A percentile compares a stretch with the other conserved stretches of the same genome.
phyloP scores from a whole-genome alignment of 441 rosid species.

The Pelargonium myrrhifolium region DNA sequence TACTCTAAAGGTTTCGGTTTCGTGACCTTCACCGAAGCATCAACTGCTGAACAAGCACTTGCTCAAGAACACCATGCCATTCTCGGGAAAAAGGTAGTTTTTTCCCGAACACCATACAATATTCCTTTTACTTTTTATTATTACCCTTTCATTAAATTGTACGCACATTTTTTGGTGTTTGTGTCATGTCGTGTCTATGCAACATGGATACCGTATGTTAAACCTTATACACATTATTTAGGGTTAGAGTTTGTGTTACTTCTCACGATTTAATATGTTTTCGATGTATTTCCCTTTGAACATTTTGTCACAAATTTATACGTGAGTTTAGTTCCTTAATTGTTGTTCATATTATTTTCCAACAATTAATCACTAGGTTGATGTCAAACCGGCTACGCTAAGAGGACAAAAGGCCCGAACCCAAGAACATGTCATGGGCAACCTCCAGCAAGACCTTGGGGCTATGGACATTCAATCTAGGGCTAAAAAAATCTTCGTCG shows the following conservation, averaged over 20 bases:
- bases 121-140: no score
- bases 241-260: no score
- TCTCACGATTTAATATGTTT: no score
- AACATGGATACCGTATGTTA: no score
- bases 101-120: no score
- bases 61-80: neutral
- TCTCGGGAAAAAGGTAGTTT: neutral
- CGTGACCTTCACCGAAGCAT: neutral
- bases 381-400: neutral
- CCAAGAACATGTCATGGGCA: neutral
- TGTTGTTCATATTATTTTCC: neutral
- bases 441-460: neutral
- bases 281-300: no score
- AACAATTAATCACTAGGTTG: neutral
- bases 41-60: neutral
- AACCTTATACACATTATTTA: no score
- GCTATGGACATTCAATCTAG: neutral
- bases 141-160: neutral
- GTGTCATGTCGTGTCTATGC: no score
- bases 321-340: neutral
- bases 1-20: neutral
- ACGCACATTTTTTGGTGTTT: no score
- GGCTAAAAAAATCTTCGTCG: neutral
- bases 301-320: no score
- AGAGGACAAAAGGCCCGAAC: neutral